Base-by-base conservation (phyloP, 148 eudicot genomes). In the Camellia granthamiana region DNA sequence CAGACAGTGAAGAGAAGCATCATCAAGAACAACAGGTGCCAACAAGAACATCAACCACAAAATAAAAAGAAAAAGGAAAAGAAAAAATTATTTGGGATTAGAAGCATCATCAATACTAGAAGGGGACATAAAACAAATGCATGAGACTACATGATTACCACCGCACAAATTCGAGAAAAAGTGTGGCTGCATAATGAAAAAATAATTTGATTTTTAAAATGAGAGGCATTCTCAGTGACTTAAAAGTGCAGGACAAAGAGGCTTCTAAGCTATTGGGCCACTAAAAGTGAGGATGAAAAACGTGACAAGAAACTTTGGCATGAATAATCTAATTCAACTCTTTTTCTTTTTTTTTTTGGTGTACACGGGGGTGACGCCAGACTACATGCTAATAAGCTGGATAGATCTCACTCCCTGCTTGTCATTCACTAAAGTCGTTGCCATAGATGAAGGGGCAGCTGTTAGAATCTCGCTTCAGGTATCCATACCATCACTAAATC, bases 141-240 rank as follows among this genome's bases (percentile, higher is more conserved):
- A 72, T 72, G 41, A 72, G 75, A 54, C 52, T 3, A 60, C 64
- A 18, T 60, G 6, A 52, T 30, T 72, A 72, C 16, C 75, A 51
- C 8, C 4, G 11, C 30, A 11, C 9, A 49, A 72, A 23, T 6
- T 52, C 38, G 75, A 51, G 59, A 72, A 41, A 42, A 23, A 54
- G 76, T 12, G 61, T 72, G 76, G 76, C 42, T 51, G 11, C 43
- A 11, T 18, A 51, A 72, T 1, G 4, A 11, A 12, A 51, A 52
- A 4, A 72, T 21, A 51, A 19, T 21, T 21, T 54, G 2, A 8
- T 72, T 72, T 72, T 54, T 9, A 30, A 6, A 19, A 7, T 21
- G 13, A 51, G 59, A 21, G 44, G 61, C 15, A 72, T 5, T 72
- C 76, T 52, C 19, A 14, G n/a, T 51, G 44, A 72, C 61, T 52